These are phyloP conservation scores for Trametes gibbosa DNA, from an alignment of 768 basidiomycete genomes.

Conservation along the genomic window DNA sequence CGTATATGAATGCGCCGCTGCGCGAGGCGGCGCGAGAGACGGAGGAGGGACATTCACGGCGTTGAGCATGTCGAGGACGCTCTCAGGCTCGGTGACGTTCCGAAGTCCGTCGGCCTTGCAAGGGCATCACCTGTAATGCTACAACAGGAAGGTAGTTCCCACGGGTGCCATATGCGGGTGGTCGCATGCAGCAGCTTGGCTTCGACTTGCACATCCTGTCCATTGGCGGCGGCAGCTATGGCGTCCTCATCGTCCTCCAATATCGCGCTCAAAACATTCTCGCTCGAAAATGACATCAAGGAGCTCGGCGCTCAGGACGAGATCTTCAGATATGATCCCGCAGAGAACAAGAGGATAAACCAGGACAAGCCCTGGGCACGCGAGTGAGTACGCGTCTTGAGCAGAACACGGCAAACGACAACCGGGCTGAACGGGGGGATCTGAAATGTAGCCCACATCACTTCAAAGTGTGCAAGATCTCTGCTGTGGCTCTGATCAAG, in stretches of 20 bases:
- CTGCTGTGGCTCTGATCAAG: slow-evolving; percentile 92
- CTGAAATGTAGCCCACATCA: slow-evolving; percentile 59
- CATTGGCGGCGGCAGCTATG: slow-evolving; percentile 17
- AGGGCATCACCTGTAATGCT: too few species aligned
- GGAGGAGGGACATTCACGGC: slow-evolving; percentile 15
- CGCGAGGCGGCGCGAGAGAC: slow-evolving; percentile 5
- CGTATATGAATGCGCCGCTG: not conserved
- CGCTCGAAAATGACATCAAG: slow-evolving; percentile 64
- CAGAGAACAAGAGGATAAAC: slow-evolving; percentile 64
- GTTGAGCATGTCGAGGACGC: slow-evolving; percentile 17
- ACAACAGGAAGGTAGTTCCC: slow-evolving; percentile 4
- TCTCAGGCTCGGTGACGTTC: not conserved
- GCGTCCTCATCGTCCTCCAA: slow-evolving; percentile 38
- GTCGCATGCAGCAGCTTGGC: not conserved
- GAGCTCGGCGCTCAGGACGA: slow-evolving; percentile 75
- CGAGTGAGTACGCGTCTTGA: slow-evolving; percentile 55
- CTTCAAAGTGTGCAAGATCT: slow-evolving; percentile 92
- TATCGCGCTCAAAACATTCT: slow-evolving; percentile 72
- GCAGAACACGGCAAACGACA: not conserved
- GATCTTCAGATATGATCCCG: slow-evolving; percentile 73
- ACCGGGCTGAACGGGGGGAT: not conserved
- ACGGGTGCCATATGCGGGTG: slow-evolving; percentile 7
- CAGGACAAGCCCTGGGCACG: slow-evolving; percentile 78
- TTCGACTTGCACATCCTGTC: not conserved
- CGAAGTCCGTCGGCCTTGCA: not conserved